phyloP scores from a whole-genome alignment of 176 grass and related monocot genomes.

The Miscanthus lutarioriparius region DNA sequence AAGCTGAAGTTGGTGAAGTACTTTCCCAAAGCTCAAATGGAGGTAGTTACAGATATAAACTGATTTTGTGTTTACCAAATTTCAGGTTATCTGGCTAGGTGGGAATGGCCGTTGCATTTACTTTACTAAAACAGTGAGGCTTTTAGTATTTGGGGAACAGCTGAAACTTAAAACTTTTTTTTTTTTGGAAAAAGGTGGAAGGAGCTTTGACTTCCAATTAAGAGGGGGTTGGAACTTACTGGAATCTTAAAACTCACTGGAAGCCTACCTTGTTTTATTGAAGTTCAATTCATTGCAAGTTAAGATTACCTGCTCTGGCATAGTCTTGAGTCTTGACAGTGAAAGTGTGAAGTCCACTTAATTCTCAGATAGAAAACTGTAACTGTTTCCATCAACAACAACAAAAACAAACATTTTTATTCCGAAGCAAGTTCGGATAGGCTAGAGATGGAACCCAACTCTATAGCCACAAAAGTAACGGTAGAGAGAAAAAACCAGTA shows the following conservation, averaged over 20 bases:
- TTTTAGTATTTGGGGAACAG: background rate
- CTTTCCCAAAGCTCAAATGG: background rate
- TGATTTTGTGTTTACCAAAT: background rate
- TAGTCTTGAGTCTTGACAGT: constrained; percentile 6
- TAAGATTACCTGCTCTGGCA: background rate
- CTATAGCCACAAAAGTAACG: background rate
- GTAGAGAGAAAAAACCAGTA: background rate
- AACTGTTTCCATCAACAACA: background rate
- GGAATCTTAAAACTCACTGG: background rate
- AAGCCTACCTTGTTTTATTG: background rate
- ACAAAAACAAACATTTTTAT: background rate
- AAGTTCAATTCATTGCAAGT: background rate
- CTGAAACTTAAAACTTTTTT: background rate
- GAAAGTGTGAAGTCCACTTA: background rate
- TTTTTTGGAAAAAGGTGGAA: background rate
- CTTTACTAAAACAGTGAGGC: background rate
- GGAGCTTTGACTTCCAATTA: background rate
- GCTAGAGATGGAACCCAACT: background rate
- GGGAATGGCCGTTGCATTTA: background rate
- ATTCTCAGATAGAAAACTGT: constrained; percentile 9
- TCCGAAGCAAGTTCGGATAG: background rate
- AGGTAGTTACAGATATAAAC: background rate
- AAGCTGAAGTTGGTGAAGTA: background rate
- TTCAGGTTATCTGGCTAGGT: background rate
- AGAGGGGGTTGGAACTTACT: background rate